These are phyloP conservation scores for Phytopythium boreale DNA, from an alignment of 352 stramenopile genomes.

Conservation along the genomic window DNA sequence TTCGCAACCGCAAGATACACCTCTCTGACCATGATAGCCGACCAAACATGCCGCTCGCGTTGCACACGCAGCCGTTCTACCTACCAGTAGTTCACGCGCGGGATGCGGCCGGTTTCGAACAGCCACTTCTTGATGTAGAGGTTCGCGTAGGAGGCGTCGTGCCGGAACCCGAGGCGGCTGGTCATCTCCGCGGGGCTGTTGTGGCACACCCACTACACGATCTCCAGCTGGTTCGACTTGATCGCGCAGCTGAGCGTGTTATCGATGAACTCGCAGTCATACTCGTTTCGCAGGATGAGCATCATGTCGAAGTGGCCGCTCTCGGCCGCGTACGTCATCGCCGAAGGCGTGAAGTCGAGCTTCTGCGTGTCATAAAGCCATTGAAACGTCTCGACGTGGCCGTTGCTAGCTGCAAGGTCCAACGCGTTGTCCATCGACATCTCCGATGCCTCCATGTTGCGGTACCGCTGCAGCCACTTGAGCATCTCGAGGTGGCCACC, in stretches of 20 bases:
- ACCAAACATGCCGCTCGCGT: too few species aligned
- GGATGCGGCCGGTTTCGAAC: background rate
- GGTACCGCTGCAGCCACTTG: slow-evolving; percentile 13
- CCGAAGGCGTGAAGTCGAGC: background rate
- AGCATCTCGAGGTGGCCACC: slow-evolving; percentile 23
- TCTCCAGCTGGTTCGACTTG: background rate
- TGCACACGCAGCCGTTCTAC: too few species aligned
- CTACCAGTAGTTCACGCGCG: background rate
- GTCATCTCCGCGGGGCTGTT: background rate
- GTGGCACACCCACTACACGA: background rate
- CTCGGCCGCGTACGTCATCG: background rate
- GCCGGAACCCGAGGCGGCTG: background rate
- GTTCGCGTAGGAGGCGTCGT: slow-evolving; percentile 9
- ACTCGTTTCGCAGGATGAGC: slow-evolving; percentile 4
- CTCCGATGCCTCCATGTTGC: background rate
- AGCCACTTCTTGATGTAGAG: slow-evolving; percentile 1
- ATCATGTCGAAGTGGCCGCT: slow-evolving; percentile 8
- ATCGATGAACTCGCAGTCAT: background rate
- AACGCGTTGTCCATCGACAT: background rate
- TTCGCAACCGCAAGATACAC: too few species aligned
- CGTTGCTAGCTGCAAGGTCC: slow-evolving; percentile 5
- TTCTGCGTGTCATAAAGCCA: slow-evolving; percentile 1
- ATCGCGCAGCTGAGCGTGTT: background rate
- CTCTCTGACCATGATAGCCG: too few species aligned
- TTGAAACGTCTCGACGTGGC: slow-evolving; percentile 2